These are phyloP conservation scores for Gautieria morchelliformis DNA, from an alignment of 768 basidiomycete species.

Conservation along the genomic window DNA sequence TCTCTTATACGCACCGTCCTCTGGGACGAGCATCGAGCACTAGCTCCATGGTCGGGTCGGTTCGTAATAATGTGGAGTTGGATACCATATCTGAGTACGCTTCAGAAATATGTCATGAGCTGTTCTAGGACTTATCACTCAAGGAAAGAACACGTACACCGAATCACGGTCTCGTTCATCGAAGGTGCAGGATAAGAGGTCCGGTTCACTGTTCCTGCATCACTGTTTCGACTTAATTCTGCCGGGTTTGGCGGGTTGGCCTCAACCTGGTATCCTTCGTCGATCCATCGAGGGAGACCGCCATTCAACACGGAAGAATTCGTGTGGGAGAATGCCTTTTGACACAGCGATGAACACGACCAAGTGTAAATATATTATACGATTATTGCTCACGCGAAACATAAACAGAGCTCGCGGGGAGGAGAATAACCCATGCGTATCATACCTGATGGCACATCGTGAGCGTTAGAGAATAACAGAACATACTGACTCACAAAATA, in stretches of 20 bases:
- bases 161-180: constrained; percentile 40
- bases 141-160: constrained; percentile 31
- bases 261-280: constrained; percentile 51
- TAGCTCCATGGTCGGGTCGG: constrained; percentile 43
- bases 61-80: constrained; percentile 46
- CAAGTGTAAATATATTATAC: neutral
- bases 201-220: constrained; percentile 17
- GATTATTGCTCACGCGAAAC: constrained; percentile 45
- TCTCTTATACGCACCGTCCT: constrained; percentile 48
- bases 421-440: constrained; percentile 84
- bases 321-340: constrained; percentile 67
- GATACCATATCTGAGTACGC: constrained; percentile 45
- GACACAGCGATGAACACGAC: neutral
- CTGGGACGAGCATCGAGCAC: constrained; percentile 82
- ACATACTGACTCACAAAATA: constrained; percentile 47
- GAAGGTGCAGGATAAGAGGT: constrained; percentile 43
- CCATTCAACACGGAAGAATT: constrained; percentile 86
- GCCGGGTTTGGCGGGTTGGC: constrained; percentile 16
- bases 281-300: constrained; percentile 78
- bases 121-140: neutral
- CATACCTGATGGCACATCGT: constrained; percentile 51
- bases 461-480: constrained; percentile 2
- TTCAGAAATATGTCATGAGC: neutral
- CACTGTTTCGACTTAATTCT: neutral
- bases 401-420: constrained; percentile 90